A percentile compares a stretch with the other conserved stretches of the same genome.
Conservation (phyloP, 441 rosid genomes). For the Bocquillonia castaneifolia region DNA sequence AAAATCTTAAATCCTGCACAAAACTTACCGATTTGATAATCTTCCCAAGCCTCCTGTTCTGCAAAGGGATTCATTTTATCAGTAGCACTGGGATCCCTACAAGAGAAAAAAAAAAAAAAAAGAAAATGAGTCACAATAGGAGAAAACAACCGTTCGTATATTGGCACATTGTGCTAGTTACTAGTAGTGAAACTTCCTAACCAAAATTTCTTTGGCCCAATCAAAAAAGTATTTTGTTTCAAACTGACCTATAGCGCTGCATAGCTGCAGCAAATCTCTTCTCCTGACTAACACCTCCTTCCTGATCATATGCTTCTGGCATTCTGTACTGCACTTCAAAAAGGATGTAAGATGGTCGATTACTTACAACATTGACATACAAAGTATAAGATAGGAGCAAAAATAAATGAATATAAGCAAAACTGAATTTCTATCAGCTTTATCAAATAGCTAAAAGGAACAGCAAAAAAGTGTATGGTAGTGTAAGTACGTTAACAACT, state of each 20-base stretch:
- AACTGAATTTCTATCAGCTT: no score
- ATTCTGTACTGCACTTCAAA: slow-evolving; percentile 64
- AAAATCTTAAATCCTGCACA: slow-evolving; percentile 12
- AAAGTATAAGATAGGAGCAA: not conserved
- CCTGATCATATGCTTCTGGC: slow-evolving; percentile 95
- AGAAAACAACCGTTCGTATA: slow-evolving; percentile 12
- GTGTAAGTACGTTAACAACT: no score
- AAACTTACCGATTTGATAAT: slow-evolving; percentile 77
- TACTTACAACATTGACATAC: not conserved
- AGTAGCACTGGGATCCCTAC: slow-evolving; percentile 57
- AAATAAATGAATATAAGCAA: no score
- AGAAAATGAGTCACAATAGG: slow-evolving; percentile 6
- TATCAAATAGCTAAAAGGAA: no score
- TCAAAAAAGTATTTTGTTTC: slow-evolving; percentile 11
- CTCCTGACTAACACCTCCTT: slow-evolving; percentile 78
- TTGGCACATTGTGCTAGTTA: slow-evolving; percentile 2
- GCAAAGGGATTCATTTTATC: slow-evolving; percentile 96
- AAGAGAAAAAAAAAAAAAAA: not conserved
- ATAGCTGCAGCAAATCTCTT: slow-evolving; percentile 88
- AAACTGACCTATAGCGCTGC: slow-evolving; percentile 77
- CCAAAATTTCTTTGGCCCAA: not conserved
- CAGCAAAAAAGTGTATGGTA: no score
- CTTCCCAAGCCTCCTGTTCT: slow-evolving; percentile 99
- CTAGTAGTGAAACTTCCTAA: not conserved
- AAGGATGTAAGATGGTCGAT: slow-evolving; percentile 21